phyloP scores from a whole-genome alignment of 257 asterid species.

The Mentha longifolia region DNA sequence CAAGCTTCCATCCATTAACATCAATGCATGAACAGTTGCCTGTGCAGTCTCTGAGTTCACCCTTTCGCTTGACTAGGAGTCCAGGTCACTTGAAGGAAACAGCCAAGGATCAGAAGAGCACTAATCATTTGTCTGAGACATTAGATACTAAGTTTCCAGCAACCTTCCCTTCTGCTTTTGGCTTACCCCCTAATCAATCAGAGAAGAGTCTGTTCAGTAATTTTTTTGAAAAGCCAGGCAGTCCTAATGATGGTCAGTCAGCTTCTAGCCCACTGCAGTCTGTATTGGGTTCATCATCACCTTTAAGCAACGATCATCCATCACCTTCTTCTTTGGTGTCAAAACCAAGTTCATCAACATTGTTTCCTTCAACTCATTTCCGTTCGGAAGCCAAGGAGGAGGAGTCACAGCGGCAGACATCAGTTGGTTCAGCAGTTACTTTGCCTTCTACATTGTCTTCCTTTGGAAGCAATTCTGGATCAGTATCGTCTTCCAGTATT shows the following conservation, averaged over 20 bases:
- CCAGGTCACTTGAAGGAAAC: slow-evolving; percentile 36
- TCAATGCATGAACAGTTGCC: slow-evolving; percentile 38
- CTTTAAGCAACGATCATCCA: slow-evolving; percentile 37
- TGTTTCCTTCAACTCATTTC: slow-evolving; percentile 38
- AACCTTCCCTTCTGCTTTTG: slow-evolving; percentile 41
- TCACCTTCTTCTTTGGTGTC: slow-evolving; percentile 44
- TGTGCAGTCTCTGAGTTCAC: slow-evolving; percentile 37
- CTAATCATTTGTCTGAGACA: slow-evolving; percentile 26
- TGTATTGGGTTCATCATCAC: slow-evolving; percentile 39
- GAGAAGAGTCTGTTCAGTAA: slow-evolving; percentile 43
- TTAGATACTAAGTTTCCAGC: slow-evolving; percentile 38
- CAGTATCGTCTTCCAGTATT: slow-evolving; percentile 37
- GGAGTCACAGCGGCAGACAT: slow-evolving; percentile 44
- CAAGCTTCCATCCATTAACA: slow-evolving; percentile 33
- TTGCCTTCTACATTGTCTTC: slow-evolving; percentile 44
- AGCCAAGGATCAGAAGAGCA: slow-evolving; percentile 39
- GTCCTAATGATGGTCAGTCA: slow-evolving; percentile 34
- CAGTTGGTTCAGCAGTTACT: slow-evolving; percentile 35
- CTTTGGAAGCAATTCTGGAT: slow-evolving; percentile 36
- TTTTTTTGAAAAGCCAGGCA: slow-evolving; percentile 38
- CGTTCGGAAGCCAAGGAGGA: slow-evolving; percentile 50
- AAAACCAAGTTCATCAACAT: slow-evolving; percentile 45
- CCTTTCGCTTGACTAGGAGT: slow-evolving; percentile 36
- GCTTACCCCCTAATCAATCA: slow-evolving; percentile 40
- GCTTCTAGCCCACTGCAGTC: slow-evolving; percentile 40